Evolutionary conservation across 169 alveolate genomes (phyloP).

Genomic region (Plasmodium ovale): DNA sequence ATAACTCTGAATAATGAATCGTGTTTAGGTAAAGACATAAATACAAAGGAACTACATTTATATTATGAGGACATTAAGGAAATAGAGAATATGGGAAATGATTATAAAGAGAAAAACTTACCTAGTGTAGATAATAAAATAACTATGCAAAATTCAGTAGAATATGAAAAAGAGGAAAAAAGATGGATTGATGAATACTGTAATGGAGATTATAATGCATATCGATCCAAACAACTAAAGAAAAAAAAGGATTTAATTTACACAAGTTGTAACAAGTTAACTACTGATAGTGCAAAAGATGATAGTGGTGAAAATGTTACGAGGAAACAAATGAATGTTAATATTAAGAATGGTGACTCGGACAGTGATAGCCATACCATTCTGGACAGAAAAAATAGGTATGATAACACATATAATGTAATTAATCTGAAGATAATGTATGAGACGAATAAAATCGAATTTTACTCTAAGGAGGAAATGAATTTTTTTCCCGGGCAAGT

Average conservation of each 20-base stretch:
- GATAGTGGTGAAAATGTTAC: neutral
- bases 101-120: neutral
- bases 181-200: slow-evolving; percentile 68
- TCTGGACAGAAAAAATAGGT: slow-evolving; percentile 18
- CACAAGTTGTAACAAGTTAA: neutral
- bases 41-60: too few relatives aligned
- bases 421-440: slow-evolving; percentile 90
- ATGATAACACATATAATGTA: slow-evolving; percentile 84
- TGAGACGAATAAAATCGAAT: slow-evolving; percentile 93
- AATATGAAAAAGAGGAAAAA: slow-evolving; percentile 63
- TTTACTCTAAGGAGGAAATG: slow-evolving; percentile 91
- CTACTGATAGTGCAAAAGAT: neutral
- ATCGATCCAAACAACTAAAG: slow-evolving; percentile 47
- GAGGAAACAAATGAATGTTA: slow-evolving; percentile 1
- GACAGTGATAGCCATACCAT: neutral
- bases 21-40: slow-evolving; percentile 10
- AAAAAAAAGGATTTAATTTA: slow-evolving; percentile 35
- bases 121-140: neutral
- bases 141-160: neutral
- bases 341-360: neutral
- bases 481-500: slow-evolving; percentile 89
- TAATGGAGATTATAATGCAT: slow-evolving; percentile 70
- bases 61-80: slow-evolving; percentile 1
- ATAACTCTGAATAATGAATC: slow-evolving; percentile 48
- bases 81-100: neutral